These are phyloP conservation scores for Podospora anserina DNA, from an alignment of 495 filamentous ascomycete species.

Conservation along the genomic window DNA sequence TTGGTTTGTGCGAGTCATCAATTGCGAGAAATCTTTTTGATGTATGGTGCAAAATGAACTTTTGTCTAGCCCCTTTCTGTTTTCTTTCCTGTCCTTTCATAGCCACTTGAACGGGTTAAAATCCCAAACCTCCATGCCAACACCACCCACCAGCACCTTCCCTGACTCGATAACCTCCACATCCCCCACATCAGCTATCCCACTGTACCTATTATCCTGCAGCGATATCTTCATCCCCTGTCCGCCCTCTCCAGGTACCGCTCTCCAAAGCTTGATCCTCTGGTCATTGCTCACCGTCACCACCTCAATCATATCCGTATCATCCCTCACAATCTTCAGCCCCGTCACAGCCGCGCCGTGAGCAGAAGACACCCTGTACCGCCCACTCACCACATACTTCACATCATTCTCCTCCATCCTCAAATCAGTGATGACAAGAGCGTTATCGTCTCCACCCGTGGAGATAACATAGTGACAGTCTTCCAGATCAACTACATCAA, in stretches of 20 bases:
- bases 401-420: constrained; percentile 6
- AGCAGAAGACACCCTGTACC: constrained; percentile 62
- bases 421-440: constrained; percentile 58
- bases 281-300: constrained; percentile 77
- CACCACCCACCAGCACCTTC: constrained; percentile 28
- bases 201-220: constrained; percentile 53
- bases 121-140: constrained; percentile 32
- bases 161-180: constrained; percentile 26
- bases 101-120: neutral
- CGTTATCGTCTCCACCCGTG: constrained; percentile 85
- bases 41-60: too few relatives aligned
- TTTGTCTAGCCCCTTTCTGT: neutral
- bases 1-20: too few relatives aligned
- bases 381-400: constrained; percentile 31
- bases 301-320: constrained; percentile 31
- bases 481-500: constrained; percentile 35
- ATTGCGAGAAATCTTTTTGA: too few relatives aligned
- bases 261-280: constrained; percentile 70
- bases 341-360: constrained; percentile 81
- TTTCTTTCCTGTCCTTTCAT: neutral
- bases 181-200: constrained; percentile 58
- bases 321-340: constrained; percentile 45
- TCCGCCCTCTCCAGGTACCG: constrained; percentile 13
- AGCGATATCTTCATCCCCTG: constrained; percentile 47
- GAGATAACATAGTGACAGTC: constrained; percentile 48